Base-by-base conservation (phyloP, 768 basidiomycete species). In the Podaxis sp. region DNA sequence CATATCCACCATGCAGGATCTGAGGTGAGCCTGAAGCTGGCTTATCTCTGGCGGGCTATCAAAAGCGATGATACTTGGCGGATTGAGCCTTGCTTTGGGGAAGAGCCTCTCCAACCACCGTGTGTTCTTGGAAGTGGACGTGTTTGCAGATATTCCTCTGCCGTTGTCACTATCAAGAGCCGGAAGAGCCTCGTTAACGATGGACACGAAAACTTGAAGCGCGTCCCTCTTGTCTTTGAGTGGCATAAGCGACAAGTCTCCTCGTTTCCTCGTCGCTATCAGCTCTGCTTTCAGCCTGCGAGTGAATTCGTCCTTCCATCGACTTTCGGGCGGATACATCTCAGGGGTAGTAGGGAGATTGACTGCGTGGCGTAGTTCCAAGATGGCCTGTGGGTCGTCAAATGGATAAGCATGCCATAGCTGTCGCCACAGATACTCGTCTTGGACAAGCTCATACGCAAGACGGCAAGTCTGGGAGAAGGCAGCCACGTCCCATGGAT, bases 391-490 rank as follows among this genome's bases (percentile, higher is more conserved):
- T n/a, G 88, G 87, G 68, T 88, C 84, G 69, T 92, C 91, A 71
- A 90, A 91, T 5, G 82, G 79, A 52, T 74, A 70, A 24, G 74
- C 61, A 42, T 88, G 81, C 72, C 87, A 90, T 57, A 91, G 76
- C 57, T 82, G 76, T 58, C 86, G 84, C 89, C 89, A 93, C 44
- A 93, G 79, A 69, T 84, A 83, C 52, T 82, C 81, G 73, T 88
- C 86, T 30, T 75, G 83, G 49, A 89, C 79, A 52, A 89, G 73
- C 44, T 69, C 67, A 66, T 75, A 75, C 15, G 85, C 81, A 7
- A 74, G 67, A 22, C 76, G 76, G 68, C 84, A 88, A 52, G 86
- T 84, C 69, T 77, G 76, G 13, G 87, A 76, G 69, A 90, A 87
- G 28, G 79, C 70, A n/a, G 84, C 77, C 51, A 90, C 80, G 61